phyloP scores from a whole-genome alignment of 2,329 filamentous ascomycete genomes.

The Scedosporium aurantiacum region DNA sequence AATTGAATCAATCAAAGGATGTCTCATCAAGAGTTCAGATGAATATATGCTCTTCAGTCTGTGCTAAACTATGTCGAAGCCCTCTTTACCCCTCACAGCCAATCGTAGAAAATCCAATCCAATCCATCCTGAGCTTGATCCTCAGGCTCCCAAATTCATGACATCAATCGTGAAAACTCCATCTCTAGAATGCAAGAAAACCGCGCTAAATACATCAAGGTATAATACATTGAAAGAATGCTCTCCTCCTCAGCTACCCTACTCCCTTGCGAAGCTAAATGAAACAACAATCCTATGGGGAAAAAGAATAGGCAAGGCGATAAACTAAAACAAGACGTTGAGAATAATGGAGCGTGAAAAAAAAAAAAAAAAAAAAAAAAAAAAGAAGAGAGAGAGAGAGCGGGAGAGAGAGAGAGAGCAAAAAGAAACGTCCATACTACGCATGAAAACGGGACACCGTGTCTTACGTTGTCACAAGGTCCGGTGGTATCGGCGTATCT shows the following conservation, averaged over 20 bases:
- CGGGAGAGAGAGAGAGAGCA: neutral
- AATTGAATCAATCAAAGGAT: no score
- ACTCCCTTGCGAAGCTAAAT: neutral
- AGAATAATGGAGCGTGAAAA: neutral
- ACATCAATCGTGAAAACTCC: conserved; percentile 4
- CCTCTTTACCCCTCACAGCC: neutral
- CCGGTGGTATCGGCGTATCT: conserved; percentile 4
- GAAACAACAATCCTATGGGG: neutral
- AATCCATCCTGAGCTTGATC: neutral
- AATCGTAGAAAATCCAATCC: neutral
- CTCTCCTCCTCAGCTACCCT: neutral
- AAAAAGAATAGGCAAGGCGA: neutral
- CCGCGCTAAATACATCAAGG: no score
- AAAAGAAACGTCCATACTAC: neutral
- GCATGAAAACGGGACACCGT: no score
- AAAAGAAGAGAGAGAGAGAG: neutral
- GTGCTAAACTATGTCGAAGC: neutral
- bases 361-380: neutral
- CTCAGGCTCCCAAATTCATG: neutral
- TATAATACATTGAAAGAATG: neutral
- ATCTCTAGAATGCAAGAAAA: conserved; percentile 3
- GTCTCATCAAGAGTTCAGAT: neutral
- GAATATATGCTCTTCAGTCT: neutral
- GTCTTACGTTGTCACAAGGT: neutral
- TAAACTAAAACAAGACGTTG: neutral